Evolutionary conservation across 192 early-diverging fungal genomes (phyloP).

Genomic region (Coemansia sp.): DNA sequence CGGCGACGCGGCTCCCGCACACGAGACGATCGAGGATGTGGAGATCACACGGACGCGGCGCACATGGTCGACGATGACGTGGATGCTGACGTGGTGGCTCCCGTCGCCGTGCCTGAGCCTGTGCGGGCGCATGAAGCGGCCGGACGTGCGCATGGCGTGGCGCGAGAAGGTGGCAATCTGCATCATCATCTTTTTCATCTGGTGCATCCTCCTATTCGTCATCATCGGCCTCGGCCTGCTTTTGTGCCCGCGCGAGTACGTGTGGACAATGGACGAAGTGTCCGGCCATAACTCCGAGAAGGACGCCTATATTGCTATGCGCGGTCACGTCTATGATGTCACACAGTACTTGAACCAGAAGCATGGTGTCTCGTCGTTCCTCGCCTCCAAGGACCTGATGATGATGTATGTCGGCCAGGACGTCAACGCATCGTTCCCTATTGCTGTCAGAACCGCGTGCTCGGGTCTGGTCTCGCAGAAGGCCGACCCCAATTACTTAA

Average conservation of each 20-base stretch:
- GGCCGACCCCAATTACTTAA: constrained; percentile 29
- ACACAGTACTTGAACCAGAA: constrained; percentile 47
- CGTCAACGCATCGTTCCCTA: constrained; percentile 61
- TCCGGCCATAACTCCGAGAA: constrained; percentile 48
- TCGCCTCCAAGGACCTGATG: constrained; percentile 17
- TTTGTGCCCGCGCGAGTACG: constrained; percentile 69
- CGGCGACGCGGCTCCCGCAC: not conserved
- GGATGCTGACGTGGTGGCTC: constrained; percentile 36
- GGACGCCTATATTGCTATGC: constrained; percentile 63
- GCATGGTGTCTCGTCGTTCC: constrained; percentile 46
- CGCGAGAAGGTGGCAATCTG: constrained; percentile 90
- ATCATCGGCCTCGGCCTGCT: constrained; percentile 77
- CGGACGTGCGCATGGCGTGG: constrained; percentile 97
- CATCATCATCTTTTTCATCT: constrained; percentile 82
- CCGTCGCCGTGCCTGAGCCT: constrained; percentile 26
- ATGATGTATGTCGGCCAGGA: constrained; percentile 49
- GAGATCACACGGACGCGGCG: constrained; percentile 35
- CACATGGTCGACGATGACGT: constrained; percentile 33
- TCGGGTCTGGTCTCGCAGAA: constrained; percentile 37
- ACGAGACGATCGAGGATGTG: constrained; percentile 44
- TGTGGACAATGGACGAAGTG: constrained; percentile 71
- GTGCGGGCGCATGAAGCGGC: constrained; percentile 73
- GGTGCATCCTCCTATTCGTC: constrained; percentile 78
- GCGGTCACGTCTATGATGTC: constrained; percentile 80
- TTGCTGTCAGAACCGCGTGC: constrained; percentile 58